Evolutionary conservation across 1,284 basidiomycete species (phyloP).

Genomic region (Fistulinella cinereoalba): DNA sequence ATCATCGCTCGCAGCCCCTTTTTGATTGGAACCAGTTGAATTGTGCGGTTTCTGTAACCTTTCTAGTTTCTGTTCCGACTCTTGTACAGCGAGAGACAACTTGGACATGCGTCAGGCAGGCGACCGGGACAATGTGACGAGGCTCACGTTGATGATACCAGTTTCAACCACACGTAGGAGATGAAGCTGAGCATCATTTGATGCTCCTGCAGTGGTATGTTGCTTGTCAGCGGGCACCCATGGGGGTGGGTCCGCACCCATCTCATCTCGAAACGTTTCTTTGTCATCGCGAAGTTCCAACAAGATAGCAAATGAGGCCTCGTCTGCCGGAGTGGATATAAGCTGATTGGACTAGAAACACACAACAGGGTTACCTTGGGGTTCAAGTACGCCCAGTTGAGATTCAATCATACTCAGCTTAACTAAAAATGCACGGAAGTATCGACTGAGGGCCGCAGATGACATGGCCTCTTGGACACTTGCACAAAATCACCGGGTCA

Average conservation of each 20-base stretch:
- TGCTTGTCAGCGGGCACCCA: constrained; percentile 71
- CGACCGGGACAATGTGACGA: background rate
- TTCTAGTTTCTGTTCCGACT: constrained; percentile 64
- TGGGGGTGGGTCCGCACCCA: constrained; percentile 57
- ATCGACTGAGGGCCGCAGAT: constrained; percentile 61
- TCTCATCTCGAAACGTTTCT: constrained; percentile 52
- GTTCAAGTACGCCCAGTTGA: constrained; percentile 61
- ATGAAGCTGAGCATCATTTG: constrained; percentile 60
- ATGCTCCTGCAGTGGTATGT: constrained; percentile 60
- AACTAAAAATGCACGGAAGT: constrained; percentile 82
- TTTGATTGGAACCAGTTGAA: constrained; percentile 8
- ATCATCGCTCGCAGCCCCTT: constrained; percentile 35
- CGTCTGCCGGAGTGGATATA: constrained; percentile 43
- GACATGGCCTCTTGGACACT: constrained; percentile 73
- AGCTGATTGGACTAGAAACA: background rate
- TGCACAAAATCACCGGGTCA: constrained; percentile 8
- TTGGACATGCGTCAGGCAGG: constrained; percentile 27
- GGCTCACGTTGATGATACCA: constrained; percentile 76
- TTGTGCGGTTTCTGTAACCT: constrained; percentile 21
- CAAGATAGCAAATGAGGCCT: constrained; percentile 79
- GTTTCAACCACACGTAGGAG: constrained; percentile 80
- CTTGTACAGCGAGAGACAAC: constrained; percentile 76
- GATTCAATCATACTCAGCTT: constrained; percentile 82
- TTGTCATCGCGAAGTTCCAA: constrained; percentile 76
- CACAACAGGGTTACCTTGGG: constrained; percentile 37